Base-by-base conservation (phyloP, 2,329 filamentous ascomycete species). In the Stachybotrys echinatus region DNA sequence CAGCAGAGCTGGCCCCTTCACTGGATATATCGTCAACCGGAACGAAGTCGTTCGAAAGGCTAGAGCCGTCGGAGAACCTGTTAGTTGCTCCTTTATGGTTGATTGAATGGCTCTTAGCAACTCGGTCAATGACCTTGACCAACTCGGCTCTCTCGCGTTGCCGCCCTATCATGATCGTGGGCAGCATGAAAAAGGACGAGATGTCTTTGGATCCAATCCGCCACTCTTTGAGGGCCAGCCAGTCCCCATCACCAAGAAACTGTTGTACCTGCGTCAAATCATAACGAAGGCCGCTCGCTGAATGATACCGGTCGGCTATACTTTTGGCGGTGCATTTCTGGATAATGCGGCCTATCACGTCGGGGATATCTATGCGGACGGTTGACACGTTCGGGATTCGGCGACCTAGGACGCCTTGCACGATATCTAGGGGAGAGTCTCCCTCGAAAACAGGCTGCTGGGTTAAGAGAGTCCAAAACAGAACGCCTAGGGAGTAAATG, bases 251-350 rank as follows among this genome's bases (percentile, higher is more conserved):
- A 4, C 80, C 83, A 6, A 96, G 73, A 37, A 92, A 77, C 55
- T 85, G 79, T 55, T 89, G 84, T 5, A 96, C 84, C 59, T 84
- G 79, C 47, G 84, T 68, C 46, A 97, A 71, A 64, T 97, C 92
- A 61, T 89, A 78, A 56, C 90, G 90, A 51, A 96, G 77, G 2
- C 92, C 92, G 51, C 89, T 91, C 1, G 88, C 87, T 6, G 90
- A 95, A 60, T 95, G 87, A 64, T 96, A 97, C 14, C 92, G 83
- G 51, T 96, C 92, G 50, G 84, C 81, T 45, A 95, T 88, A 52
- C 85, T 88, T 67, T 95, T 95, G 52, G 90, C 85, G 0, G 91
- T 96, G 80, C 95, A 96, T 65, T 91, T 95, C 63, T 92, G 87
- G 39, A 97, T 89, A 42, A 96, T 87, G 27, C 81, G 80, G 1